Conservation (phyloP, 2,329 filamentous ascomycete genomes). For the Emmonsia crescens region DNA sequence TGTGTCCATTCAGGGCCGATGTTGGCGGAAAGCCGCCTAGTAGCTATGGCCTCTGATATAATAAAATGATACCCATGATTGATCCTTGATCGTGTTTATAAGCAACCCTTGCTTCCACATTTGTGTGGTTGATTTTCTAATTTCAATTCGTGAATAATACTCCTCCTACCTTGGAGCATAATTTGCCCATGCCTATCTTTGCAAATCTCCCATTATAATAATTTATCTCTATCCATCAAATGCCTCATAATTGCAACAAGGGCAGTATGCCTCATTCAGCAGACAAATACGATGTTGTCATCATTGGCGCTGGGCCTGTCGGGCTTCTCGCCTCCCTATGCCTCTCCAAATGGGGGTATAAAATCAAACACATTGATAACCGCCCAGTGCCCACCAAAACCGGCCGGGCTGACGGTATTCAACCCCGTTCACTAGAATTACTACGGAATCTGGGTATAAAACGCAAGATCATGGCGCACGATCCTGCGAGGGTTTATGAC, state of each 20-base stretch:
- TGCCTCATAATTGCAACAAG: neutral
- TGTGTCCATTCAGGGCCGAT: neutral
- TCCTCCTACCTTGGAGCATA: neutral
- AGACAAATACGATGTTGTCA: slow-evolving; percentile 58
- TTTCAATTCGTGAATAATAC: neutral
- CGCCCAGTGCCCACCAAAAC: slow-evolving; percentile 31
- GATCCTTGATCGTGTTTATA: neutral
- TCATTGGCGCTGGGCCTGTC: slow-evolving; percentile 80
- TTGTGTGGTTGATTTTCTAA: neutral
- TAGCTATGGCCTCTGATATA: neutral
- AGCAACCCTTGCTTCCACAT: neutral
- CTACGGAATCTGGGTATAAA: slow-evolving; percentile 33
- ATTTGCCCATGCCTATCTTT: neutral
- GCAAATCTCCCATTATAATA: neutral
- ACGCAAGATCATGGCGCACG: slow-evolving; percentile 36
- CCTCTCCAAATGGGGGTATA: slow-evolving; percentile 85
- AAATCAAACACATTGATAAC: slow-evolving; percentile 65
- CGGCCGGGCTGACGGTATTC: slow-evolving; percentile 35
- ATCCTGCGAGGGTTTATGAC: slow-evolving; percentile 69
- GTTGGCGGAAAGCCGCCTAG: neutral
- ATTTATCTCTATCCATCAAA: neutral
- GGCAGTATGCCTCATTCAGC: slow-evolving; percentile 4
- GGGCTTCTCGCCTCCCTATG: slow-evolving; percentile 81
- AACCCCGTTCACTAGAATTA: slow-evolving; percentile 35
- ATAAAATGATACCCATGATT: neutral